Base-by-base conservation (phyloP, 148 eudicot genomes). In the Rhododendron williamsianum region DNA sequence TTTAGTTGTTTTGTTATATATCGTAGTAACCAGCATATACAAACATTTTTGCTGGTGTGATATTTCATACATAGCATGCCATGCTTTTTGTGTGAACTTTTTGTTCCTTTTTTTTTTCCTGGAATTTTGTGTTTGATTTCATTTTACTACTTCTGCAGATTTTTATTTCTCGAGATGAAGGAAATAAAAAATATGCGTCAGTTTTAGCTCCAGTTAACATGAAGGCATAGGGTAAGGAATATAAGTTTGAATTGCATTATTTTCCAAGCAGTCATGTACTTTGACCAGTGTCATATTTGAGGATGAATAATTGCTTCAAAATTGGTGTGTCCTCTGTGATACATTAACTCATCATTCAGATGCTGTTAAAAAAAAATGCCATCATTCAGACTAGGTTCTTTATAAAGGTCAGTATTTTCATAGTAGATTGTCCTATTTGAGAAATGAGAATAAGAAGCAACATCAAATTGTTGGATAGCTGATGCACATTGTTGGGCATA, bases 111-210 rank as follows among this genome's bases (percentile, higher is more conserved):
- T 52, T 38, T 4, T 52, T 49, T 6, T 65, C 27, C 27, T 52
- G 35, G 83, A 38, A 58, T 36, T 6, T 35, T 81, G 72, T 35
- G 48, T 9, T 56, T 58, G 72, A 81, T 81, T 58, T 46, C 43
- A 11, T 82, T 80, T 73, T 1, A 33, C 35, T 33, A 12, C 33
- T 56, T 80, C 67, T 83, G 80, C 95, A 97, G 98, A 95, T 97
- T 86, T 97, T 97, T 88, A 89, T 97, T 88, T 94, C 98, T 85
- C 94, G 98, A 69, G 99, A 95, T 60, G 96, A 96, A 83, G 98
- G 94, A 84, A 90, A 89, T 90, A 95, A 90, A 90, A 91, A 80
- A 21, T 97, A 91, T 86, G 94, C 98, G 60, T 95, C 98, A 41
- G 98, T 97, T 83, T 89, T 97, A 91, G 91, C 99, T 52, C 99